A percentile compares a stretch with the other conserved stretches of the same genome.
These are phyloP conservation scores for Stagonosporopsis rhizophila DNA, from an alignment of 2,329 filamentous ascomycete species.

Conservation along the genomic window DNA sequence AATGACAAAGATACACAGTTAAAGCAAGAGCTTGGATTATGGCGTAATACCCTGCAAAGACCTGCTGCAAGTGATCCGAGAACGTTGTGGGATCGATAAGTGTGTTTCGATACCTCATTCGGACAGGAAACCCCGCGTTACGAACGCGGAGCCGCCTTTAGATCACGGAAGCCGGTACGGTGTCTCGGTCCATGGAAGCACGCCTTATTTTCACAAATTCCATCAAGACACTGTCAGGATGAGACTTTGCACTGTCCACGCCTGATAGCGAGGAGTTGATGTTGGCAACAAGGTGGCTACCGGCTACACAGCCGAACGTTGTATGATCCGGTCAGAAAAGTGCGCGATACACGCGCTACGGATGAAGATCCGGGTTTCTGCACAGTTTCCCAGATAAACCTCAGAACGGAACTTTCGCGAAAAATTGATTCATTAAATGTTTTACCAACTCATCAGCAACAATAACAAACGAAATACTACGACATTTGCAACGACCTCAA, in stretches of 20 bases:
- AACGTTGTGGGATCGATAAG: constrained; percentile 4
- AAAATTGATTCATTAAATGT: no score
- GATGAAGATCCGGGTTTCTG: not conserved
- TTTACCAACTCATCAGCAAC: no score
- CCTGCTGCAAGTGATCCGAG: not conserved
- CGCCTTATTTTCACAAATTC: not conserved
- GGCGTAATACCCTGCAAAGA: constrained; percentile 2
- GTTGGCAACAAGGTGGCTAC: no score
- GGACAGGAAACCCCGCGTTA: constrained; percentile 18
- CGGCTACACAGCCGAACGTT: not conserved
- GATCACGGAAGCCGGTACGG: constrained; percentile 6
- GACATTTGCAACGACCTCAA: no score
- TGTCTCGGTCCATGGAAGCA: not conserved
- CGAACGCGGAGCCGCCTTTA: constrained; percentile 10
- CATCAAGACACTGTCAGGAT: not conserved
- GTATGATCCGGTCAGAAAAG: not conserved
- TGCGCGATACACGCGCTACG: not conserved
- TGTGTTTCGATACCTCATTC: constrained; percentile 11
- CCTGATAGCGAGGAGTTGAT: not conserved
- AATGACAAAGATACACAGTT: not conserved
- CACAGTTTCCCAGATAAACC: not conserved
- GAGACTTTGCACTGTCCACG: not conserved
- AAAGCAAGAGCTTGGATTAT: constrained; percentile 1
- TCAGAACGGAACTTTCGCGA: no score
- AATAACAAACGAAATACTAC: no score